phyloP scores from a whole-genome alignment of 2,329 filamentous ascomycete species.

The Clonostachys rosea region DNA sequence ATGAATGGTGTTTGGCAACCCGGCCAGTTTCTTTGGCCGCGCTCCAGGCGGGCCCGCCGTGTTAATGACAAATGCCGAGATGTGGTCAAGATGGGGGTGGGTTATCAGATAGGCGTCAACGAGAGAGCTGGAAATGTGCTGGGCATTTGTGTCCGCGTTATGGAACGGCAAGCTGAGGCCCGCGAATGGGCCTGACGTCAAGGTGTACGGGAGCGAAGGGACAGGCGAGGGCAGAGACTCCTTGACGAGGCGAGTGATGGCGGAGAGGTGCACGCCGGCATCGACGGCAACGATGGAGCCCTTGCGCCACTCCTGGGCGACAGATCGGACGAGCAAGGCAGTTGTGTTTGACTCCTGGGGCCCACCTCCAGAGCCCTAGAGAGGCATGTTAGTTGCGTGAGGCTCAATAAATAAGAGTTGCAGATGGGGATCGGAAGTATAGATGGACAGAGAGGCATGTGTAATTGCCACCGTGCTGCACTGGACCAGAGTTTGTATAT shows the following conservation, averaged over 20 bases:
- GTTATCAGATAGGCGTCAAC: slow-evolving; percentile 90
- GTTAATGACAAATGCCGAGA: slow-evolving; percentile 88
- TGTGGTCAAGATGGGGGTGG: slow-evolving; percentile 94
- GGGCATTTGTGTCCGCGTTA: slow-evolving; percentile 71
- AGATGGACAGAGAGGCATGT: too few relatives aligned
- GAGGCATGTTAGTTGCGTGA: not conserved
- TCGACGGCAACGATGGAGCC: slow-evolving; percentile 89
- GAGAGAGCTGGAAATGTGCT: slow-evolving; percentile 72
- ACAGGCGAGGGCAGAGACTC: slow-evolving; percentile 33
- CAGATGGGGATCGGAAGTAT: too few relatives aligned
- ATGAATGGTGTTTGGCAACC: slow-evolving; percentile 81
- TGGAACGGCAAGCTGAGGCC: slow-evolving; percentile 67
- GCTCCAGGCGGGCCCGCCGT: slow-evolving; percentile 80
- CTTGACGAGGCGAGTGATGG: slow-evolving; percentile 77
- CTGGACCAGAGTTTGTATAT: too few relatives aligned
- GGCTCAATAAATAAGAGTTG: too few relatives aligned
- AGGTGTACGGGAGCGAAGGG: slow-evolving; percentile 39
- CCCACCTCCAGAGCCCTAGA: slow-evolving; percentile 81
- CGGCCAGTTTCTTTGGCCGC: slow-evolving; percentile 80
- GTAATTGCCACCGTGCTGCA: too few relatives aligned
- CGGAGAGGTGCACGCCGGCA: slow-evolving; percentile 82
- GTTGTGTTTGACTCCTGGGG: slow-evolving; percentile 88
- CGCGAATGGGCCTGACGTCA: slow-evolving; percentile 70
- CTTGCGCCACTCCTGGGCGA: slow-evolving; percentile 72
- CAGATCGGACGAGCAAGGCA: slow-evolving; percentile 81